A percentile compares a stretch with the other conserved stretches of the same genome.
Evolutionary conservation across 1,284 basidiomycete genomes (phyloP).

Genomic region (Sporisorium exsertum): DNA sequence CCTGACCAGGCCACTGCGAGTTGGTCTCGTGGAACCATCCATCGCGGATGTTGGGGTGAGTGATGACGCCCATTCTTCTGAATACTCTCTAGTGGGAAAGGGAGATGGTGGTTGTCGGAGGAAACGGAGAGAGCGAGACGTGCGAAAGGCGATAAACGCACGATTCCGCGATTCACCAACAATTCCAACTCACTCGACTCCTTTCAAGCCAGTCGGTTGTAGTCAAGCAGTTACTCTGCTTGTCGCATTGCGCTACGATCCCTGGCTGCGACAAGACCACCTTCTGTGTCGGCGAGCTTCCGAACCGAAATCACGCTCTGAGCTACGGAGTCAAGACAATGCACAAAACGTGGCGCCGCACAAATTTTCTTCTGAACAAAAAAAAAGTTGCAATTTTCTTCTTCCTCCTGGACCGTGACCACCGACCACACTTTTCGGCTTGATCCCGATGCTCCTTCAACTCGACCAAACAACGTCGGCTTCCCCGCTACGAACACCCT

Average conservation of each 20-base stretch:
- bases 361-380: conserved; percentile 42
- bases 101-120: conserved; percentile 17
- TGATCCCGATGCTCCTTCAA: conserved; percentile 17
- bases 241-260: background rate
- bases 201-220: background rate
- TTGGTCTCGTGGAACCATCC: conserved; percentile 98
- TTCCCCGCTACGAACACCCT: background rate
- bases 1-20: conserved; percentile 89
- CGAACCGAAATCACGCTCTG: background rate
- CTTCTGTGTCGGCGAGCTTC: conserved; percentile 2
- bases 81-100: conserved; percentile 3
- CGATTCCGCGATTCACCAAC: background rate
- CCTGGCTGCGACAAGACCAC: no score
- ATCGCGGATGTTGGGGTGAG: conserved; percentile 74
- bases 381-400: conserved; percentile 7
- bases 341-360: conserved; percentile 5
- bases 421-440: conserved; percentile 13
- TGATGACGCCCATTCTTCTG: conserved; percentile 60
- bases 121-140: background rate
- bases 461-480: background rate
- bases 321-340: background rate
- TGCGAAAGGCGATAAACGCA: background rate
- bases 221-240: background rate
- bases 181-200: background rate
- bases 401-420: conserved; percentile 25